phyloP scores from a whole-genome alignment of 2,329 filamentous ascomycete genomes.

The Ascochyta fabae region DNA sequence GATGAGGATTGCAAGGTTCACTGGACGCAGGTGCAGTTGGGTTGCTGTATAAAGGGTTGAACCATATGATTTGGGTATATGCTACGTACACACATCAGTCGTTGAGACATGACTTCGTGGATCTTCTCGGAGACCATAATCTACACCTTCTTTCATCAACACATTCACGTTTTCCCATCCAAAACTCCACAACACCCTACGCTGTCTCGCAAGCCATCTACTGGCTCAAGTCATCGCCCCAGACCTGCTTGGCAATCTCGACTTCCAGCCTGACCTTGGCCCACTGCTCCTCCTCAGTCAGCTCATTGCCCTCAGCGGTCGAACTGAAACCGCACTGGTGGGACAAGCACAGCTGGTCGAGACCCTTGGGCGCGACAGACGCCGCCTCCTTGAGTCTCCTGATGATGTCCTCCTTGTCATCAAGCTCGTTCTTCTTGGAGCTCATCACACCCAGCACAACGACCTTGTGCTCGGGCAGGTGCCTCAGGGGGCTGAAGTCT shows the following conservation, averaged over 20 bases:
- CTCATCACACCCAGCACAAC: constrained; percentile 64
- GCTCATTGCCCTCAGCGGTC: constrained; percentile 64
- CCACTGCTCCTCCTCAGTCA: constrained; percentile 65
- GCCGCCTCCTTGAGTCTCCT: constrained; percentile 48
- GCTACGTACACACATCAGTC: constrained; percentile 9
- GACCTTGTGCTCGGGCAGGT: constrained; percentile 61
- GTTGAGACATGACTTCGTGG: constrained; percentile 17
- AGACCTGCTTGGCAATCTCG: constrained; percentile 64
- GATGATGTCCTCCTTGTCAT: constrained; percentile 54
- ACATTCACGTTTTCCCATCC: neutral
- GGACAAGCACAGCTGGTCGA: constrained; percentile 63
- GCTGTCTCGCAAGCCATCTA: constrained; percentile 4
- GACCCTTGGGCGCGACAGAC: constrained; percentile 57
- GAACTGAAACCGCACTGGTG: constrained; percentile 66
- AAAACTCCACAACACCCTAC: neutral
- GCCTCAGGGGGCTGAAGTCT: constrained; percentile 62
- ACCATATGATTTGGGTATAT: neutral
- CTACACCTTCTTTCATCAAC: neutral
- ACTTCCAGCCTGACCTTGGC: constrained; percentile 62
- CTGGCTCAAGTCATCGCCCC: constrained; percentile 57
- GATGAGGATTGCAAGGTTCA: neutral
- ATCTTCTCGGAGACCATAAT: neutral
- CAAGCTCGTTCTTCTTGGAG: constrained; percentile 64
- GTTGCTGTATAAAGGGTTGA: neutral
- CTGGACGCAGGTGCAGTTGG: neutral